phyloP scores from a whole-genome alignment of 2,329 filamentous ascomycete species.

The Diplodia seriata region DNA sequence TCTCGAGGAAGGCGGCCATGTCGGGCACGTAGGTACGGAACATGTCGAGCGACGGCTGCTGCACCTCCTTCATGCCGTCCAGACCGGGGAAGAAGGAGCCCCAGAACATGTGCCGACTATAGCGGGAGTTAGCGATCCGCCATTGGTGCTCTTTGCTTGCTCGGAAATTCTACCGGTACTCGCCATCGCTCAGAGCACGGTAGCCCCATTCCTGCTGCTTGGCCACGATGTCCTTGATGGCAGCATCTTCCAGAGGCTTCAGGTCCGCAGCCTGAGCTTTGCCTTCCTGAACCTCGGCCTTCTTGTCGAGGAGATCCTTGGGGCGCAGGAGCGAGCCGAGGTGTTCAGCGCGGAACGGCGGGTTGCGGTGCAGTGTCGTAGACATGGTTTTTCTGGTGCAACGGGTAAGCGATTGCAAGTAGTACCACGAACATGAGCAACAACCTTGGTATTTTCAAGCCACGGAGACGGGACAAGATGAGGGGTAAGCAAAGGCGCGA shows the following conservation, averaged over 20 bases:
- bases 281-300: conserved; percentile 62
- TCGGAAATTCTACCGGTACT: conserved; percentile 57
- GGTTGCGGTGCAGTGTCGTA: conserved; percentile 45
- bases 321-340: conserved; percentile 73
- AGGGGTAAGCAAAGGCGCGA: conserved; percentile 13
- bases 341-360: conserved; percentile 74
- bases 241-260: conserved; percentile 65
- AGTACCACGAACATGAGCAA: neutral
- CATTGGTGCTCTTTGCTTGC: neutral
- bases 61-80: conserved; percentile 59
- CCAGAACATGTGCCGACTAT: conserved; percentile 58
- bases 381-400: conserved; percentile 20
- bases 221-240: conserved; percentile 68
- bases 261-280: conserved; percentile 63
- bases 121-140: neutral
- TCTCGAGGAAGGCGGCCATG: conserved; percentile 65
- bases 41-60: conserved; percentile 56
- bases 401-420: conserved; percentile 16
- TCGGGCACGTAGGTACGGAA: conserved; percentile 66
- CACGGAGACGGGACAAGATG: neutral
- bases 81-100: conserved; percentile 60
- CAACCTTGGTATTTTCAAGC: neutral
- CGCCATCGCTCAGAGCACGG: conserved; percentile 69
- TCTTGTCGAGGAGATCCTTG: conserved; percentile 62
- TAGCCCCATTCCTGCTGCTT: conserved; percentile 68